Conservation (phyloP, 805 yeast species). For the Yarrowia bubula region DNA sequence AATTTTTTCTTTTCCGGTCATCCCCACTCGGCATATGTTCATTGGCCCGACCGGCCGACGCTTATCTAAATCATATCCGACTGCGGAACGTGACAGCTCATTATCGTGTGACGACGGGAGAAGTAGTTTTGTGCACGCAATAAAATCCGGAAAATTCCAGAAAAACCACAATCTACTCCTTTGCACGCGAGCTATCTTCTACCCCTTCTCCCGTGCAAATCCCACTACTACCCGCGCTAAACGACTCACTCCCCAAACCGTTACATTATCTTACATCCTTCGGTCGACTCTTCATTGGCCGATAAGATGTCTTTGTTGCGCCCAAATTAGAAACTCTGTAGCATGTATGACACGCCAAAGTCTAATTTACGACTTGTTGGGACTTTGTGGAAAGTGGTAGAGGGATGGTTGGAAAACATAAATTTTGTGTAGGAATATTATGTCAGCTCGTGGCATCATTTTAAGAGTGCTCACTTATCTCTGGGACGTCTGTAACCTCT, state of each 20-base stretch:
- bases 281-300: constrained; percentile 25
- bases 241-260: neutral
- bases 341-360: neutral
- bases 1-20: neutral
- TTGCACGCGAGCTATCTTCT: too few species aligned
- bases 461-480: neutral
- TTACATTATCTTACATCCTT: constrained; percentile 26
- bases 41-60: neutral
- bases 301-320: constrained; percentile 26
- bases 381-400: neutral
- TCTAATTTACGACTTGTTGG: constrained; percentile 12
- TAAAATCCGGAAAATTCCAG: neutral
- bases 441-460: neutral
- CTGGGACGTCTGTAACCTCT: neutral
- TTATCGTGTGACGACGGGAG: constrained; percentile 3
- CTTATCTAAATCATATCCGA: constrained; percentile 25
- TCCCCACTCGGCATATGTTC: neutral
- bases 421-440: neutral
- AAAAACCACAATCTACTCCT: neutral
- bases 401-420: neutral
- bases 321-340: constrained; percentile 25
- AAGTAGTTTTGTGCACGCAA: neutral
- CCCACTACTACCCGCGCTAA: neutral
- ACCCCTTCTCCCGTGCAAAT: neutral
- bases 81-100: constrained; percentile 19